Evolutionary conservation across 2,329 filamentous ascomycete species (phyloP).

Genomic region (Monilinia fructigena): DNA sequence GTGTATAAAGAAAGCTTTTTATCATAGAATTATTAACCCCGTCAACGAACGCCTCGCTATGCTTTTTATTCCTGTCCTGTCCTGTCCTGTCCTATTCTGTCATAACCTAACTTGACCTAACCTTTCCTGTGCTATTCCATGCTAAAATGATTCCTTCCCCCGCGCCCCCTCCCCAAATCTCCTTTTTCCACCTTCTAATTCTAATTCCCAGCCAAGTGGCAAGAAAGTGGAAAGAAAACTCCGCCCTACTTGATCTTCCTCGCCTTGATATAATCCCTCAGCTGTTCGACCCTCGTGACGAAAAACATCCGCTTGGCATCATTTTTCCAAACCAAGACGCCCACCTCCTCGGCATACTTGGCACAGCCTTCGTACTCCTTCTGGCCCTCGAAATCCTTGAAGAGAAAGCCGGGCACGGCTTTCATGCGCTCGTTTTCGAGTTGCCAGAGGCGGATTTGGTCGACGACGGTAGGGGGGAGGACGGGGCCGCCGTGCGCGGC

Average conservation of each 20-base stretch:
- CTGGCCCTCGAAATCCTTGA: conserved; percentile 77
- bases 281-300: conserved; percentile 85
- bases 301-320: conserved; percentile 83
- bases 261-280: conserved; percentile 74
- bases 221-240: no score
- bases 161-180: no score
- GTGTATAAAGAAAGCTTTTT: no score
- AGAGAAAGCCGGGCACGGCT: conserved; percentile 77
- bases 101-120: not conserved
- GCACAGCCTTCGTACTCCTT: conserved; percentile 70
- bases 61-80: not conserved
- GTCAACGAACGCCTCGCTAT: conserved; percentile 21
- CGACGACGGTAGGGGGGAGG: conserved; percentile 90
- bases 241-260: conserved; percentile 49
- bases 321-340: conserved; percentile 84
- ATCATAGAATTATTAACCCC: not conserved
- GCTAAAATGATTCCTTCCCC: not conserved
- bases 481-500: conserved; percentile 53
- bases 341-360: conserved; percentile 83
- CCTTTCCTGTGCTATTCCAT: not conserved
- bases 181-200: no score
- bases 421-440: conserved; percentile 94
- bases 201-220: no score
- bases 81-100: not conserved
- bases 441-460: conserved; percentile 97